These are phyloP conservation scores for Huntiella abstrusa DNA, from an alignment of 2,329 filamentous ascomycete genomes.

Conservation along the genomic window DNA sequence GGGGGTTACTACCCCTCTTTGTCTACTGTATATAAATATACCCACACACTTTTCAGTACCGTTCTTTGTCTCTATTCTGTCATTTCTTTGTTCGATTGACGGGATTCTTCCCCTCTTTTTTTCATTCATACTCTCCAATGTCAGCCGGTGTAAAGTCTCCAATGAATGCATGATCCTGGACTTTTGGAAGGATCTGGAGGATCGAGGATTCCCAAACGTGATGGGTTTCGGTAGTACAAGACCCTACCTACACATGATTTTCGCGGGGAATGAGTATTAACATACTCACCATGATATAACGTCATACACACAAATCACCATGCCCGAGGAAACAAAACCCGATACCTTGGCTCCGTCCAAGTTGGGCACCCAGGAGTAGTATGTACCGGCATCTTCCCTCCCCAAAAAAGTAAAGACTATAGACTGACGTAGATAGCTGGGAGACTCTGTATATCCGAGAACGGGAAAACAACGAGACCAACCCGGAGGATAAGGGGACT, in stretches of 20 bases:
- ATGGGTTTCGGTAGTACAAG: too few relatives aligned
- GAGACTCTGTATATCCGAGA: slow-evolving; percentile 55
- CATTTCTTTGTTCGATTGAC: not conserved
- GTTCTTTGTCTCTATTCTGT: not conserved
- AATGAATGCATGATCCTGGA: too few relatives aligned
- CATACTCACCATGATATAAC: not conserved
- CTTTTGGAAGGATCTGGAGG: too few relatives aligned
- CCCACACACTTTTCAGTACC: not conserved
- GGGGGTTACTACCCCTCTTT: not conserved
- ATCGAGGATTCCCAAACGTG: too few relatives aligned
- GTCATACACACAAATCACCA: not conserved
- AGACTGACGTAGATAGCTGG: slow-evolving; percentile 36
- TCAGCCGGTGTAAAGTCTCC: too few relatives aligned
- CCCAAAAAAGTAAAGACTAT: not conserved
- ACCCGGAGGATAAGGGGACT: slow-evolving; percentile 66
- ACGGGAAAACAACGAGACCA: slow-evolving; percentile 48
- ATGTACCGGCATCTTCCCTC: slow-evolving; percentile 21
- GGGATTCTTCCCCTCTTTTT: too few relatives aligned
- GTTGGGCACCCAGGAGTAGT: slow-evolving; percentile 87
- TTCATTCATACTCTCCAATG: too few relatives aligned
- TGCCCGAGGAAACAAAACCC: slow-evolving; percentile 23
- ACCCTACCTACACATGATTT: too few relatives aligned
- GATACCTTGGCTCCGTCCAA: slow-evolving; percentile 53
- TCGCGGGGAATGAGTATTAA: not conserved
- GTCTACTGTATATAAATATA: not conserved